A percentile compares a stretch with the other conserved stretches of the same genome.
Evolutionary conservation across 306 rosid species (phyloP).

Genomic region (Lablab purpureus): DNA sequence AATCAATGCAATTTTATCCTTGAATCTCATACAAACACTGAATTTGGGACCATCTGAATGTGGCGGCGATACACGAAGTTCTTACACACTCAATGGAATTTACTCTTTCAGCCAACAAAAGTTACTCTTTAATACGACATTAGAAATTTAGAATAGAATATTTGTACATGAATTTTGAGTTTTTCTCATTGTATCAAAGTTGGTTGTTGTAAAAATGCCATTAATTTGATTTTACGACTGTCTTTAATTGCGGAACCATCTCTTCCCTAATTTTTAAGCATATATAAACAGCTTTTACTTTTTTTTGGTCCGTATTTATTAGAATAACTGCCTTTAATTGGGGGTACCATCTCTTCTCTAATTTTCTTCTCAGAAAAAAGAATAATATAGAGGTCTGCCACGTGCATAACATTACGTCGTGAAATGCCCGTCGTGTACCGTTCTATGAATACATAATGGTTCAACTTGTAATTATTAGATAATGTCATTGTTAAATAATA

Average conservation of each 20-base stretch:
- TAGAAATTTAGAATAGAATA: conserved; percentile 29
- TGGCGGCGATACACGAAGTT: neutral
- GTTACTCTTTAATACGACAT: conserved; percentile 5
- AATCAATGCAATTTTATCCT: conserved; percentile 15
- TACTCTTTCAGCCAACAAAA: conserved; percentile 21
- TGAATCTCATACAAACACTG: conserved; percentile 28
- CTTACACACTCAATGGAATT: conserved; percentile 10
- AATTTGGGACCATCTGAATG: conserved; percentile 38
- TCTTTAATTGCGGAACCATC: neutral
- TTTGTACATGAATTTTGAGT: conserved; percentile 52
- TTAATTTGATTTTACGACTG: conserved; percentile 17
- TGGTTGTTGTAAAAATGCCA: conserved; percentile 30
- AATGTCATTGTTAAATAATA: neutral
- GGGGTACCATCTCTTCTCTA: neutral
- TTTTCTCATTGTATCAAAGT: conserved; percentile 34
- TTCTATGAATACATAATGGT: neutral
- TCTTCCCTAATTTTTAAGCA: too few relatives aligned
- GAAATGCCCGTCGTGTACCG: neutral
- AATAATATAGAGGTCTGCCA: neutral
- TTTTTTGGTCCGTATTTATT: neutral
- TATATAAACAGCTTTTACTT: neutral
- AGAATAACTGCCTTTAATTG: neutral
- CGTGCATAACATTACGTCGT: neutral
- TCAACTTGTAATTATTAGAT: neutral
- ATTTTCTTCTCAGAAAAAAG: neutral